Evolutionary conservation across 1,284 basidiomycete genomes (phyloP), one percentile per base, ranked within the genome.

Genomic region (Bjerkandera adusta): DNA sequence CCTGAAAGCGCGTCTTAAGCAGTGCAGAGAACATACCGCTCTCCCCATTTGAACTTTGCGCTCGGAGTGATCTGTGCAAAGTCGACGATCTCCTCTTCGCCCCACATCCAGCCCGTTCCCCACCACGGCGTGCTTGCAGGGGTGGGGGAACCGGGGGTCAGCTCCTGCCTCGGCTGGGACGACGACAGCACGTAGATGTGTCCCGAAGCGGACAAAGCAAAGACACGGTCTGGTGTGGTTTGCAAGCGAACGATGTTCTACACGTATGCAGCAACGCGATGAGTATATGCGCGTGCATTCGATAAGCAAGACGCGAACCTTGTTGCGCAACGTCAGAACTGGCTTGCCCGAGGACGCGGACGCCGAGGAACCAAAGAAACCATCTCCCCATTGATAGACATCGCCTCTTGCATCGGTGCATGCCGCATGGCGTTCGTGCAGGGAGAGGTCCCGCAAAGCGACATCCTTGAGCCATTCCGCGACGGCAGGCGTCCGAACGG

Each of bases 391-490:
- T 59, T 93, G 89, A 65, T 92, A 91, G 1, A 92, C 80, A 58
- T 98, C 89, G 20, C 95, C 95, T 34, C 78, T 74, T 2, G 83
- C 85, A 62, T 95, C 91, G n/a, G 93, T 80, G 51, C 85, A 90
- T 3, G 87, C 90, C 1, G 82, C 91, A 55, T 92, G 87, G 36
- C 71, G 75, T 55, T 83, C 77, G 35, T 89, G 83, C 15, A 95
- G 66, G 5, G 77, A 81, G 24, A 95, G 62, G 64, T 95, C 90
- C 15, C 89, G 76, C 21, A 94, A 69, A 1, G 91, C 85, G 40
- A 82, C 71, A 59, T 73, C 76, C 43, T 79, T 69, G 27, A 88
- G 64, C 77, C 82, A 86, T 25, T 65, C 61, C 1, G 70, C 75
- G 40, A 73, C 63, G 0, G 71, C 65, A 2, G 83, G 83, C 3